Evolutionary conservation across 2,329 filamentous ascomycete genomes (phyloP).

Genomic region (Talaromyces sp.): DNA sequence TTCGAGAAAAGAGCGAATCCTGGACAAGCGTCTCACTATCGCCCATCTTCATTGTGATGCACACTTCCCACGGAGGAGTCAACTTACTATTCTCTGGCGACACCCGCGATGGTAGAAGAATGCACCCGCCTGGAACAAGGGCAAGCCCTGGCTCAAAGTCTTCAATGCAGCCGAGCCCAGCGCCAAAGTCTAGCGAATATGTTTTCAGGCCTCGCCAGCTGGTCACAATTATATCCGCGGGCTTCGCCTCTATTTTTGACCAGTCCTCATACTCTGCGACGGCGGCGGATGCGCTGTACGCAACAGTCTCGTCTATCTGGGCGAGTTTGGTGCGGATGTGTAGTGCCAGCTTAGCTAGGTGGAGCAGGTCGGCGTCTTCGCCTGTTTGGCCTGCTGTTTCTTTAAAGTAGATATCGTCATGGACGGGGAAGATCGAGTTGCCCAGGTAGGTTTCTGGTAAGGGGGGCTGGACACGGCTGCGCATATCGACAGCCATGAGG

Average conservation of each 20-base stretch:
- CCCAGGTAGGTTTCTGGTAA: neutral
- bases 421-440: neutral
- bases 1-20: too few species aligned
- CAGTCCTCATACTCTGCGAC: neutral
- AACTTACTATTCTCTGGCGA: too few species aligned
- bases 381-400: too few species aligned
- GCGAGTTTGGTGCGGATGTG: neutral
- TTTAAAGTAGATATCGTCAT: too few species aligned
- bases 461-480: neutral
- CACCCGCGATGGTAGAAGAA: neutral
- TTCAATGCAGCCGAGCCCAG: neutral
- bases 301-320: neutral
- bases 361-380: too few species aligned
- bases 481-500: neutral
- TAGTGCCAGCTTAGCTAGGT: too few species aligned
- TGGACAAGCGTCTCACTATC: too few species aligned
- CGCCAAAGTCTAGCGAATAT: neutral
- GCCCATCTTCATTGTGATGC: slow-evolving; percentile 9
- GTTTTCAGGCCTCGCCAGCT: neutral
- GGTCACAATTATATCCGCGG: neutral
- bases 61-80: neutral
- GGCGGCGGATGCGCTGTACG: neutral
- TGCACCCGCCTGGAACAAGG: neutral
- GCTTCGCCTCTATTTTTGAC: neutral
- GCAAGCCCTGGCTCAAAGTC: neutral